A percentile compares a stretch with the other conserved stretches of the same genome.
Conservation (phyloP, 2,329 filamentous ascomycete genomes). For the Penicillium palitans region DNA sequence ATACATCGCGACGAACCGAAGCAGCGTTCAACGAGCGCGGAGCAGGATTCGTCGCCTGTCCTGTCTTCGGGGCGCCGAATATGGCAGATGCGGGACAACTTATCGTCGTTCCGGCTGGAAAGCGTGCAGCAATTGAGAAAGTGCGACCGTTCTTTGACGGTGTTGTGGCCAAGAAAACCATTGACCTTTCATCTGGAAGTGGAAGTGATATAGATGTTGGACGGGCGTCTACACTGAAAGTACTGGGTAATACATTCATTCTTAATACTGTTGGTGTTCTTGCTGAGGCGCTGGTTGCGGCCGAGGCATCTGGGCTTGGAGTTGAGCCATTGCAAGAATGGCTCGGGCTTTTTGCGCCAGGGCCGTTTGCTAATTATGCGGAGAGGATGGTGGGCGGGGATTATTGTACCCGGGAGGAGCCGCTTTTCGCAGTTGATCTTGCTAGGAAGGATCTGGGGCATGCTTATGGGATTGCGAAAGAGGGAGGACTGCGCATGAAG, state of each 20-base stretch:
- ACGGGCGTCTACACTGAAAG: constrained; percentile 70
- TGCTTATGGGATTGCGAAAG: constrained; percentile 65
- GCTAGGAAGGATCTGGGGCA: constrained; percentile 81
- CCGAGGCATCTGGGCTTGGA: constrained; percentile 78
- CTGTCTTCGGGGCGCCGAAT: constrained; percentile 49
- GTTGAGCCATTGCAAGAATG: constrained; percentile 68
- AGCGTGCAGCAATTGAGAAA: constrained; percentile 59
- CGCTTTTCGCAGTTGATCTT: constrained; percentile 79
- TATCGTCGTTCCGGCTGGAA: constrained; percentile 71
- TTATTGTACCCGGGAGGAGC: constrained; percentile 72
- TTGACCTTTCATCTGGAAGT: constrained; percentile 20
- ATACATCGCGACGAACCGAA: constrained; percentile 69
- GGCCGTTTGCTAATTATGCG: constrained; percentile 72
- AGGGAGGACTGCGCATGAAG: constrained; percentile 61
- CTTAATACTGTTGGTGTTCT: constrained; percentile 79
- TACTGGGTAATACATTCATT: constrained; percentile 85
- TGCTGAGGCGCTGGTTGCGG: constrained; percentile 73
- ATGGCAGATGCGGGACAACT: constrained; percentile 64
- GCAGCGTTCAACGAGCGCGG: constrained; percentile 58
- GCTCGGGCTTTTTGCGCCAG: constrained; percentile 72
- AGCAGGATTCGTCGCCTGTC: constrained; percentile 72
- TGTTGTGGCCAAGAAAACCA: constrained; percentile 57
- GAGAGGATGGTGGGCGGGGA: constrained; percentile 72
- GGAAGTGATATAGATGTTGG: constrained; percentile 69
- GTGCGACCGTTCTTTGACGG: constrained; percentile 70